A percentile compares a stretch with the other conserved stretches of the same genome.
phyloP scores from a whole-genome alignment of 2,329 filamentous ascomycete genomes.

The Chaetomiaceae sp. region DNA sequence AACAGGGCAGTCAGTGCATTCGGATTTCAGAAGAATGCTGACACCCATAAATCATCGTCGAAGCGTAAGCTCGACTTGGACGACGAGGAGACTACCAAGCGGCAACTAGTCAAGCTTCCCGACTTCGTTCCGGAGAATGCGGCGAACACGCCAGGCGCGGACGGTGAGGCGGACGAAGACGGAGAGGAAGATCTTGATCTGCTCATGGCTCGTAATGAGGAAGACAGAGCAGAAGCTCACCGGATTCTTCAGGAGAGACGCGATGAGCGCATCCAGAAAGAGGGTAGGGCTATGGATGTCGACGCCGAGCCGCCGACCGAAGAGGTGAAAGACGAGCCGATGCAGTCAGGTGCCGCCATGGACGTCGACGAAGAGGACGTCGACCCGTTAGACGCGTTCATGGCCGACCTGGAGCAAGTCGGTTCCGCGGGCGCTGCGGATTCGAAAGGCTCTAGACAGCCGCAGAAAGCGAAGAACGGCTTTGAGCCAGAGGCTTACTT shows the following conservation, averaged over 20 bases:
- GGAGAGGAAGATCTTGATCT: slow-evolving; percentile 58
- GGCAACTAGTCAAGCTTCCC: slow-evolving; percentile 87
- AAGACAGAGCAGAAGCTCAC: slow-evolving; percentile 79
- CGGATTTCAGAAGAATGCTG: slow-evolving; percentile 66
- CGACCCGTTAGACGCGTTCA: slow-evolving; percentile 95
- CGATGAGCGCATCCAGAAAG: slow-evolving; percentile 56
- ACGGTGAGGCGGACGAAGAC: slow-evolving; percentile 57
- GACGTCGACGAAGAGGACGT: slow-evolving; percentile 67
- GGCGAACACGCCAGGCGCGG: slow-evolving; percentile 54
- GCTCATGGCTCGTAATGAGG: slow-evolving; percentile 72
- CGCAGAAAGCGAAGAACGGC: slow-evolving; percentile 41
- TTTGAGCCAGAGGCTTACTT: slow-evolving; percentile 81
- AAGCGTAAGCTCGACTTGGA: slow-evolving; percentile 78
- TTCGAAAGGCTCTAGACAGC: slow-evolving; percentile 29
- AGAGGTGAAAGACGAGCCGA: slow-evolving; percentile 22
- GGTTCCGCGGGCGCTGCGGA: slow-evolving; percentile 34
- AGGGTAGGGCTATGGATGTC: slow-evolving; percentile 43
- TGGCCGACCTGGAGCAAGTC: slow-evolving; percentile 62
- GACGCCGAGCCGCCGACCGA: slow-evolving; percentile 28
- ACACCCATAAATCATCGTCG: slow-evolving; percentile 58
- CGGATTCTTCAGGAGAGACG: slow-evolving; percentile 80
- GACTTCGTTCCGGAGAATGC: slow-evolving; percentile 61
- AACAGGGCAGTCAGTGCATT: slow-evolving; percentile 73
- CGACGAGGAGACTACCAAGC: slow-evolving; percentile 78
- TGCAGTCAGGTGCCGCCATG: slow-evolving; percentile 37